Conservation (phyloP, 2,329 filamentous ascomycete genomes). For the Penicillium sp. region DNA sequence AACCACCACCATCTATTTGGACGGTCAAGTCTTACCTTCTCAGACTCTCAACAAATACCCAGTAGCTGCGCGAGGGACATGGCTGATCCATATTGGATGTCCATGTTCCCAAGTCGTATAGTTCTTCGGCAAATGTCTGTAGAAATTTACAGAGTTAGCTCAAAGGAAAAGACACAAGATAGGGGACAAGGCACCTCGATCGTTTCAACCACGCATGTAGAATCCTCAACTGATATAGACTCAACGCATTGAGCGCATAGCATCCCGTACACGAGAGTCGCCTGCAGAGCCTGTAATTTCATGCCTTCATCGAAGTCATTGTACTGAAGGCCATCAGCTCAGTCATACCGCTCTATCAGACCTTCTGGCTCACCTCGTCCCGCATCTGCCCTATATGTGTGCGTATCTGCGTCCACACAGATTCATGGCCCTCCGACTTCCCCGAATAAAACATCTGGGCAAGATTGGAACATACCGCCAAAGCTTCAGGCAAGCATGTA, state of each 20-base stretch:
- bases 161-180: background rate
- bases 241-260: background rate
- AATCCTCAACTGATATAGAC: background rate
- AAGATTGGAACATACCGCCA: constrained; percentile 1
- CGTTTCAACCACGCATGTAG: background rate
- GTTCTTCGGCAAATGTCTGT: constrained; percentile 1
- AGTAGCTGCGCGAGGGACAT: background rate
- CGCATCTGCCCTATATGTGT: constrained; percentile 3
- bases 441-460: background rate
- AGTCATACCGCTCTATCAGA: too few relatives aligned
- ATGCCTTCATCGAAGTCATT: background rate
- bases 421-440: background rate
- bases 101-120: background rate
- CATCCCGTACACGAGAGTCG: background rate
- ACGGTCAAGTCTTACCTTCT: background rate
- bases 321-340: background rate
- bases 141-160: background rate
- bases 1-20: background rate
- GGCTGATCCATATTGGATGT: background rate
- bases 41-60: constrained; percentile 4
- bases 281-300: background rate
- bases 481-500: background rate
- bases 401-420: constrained; percentile 4
- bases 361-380: background rate
- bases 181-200: background rate